Percentiles rank a stretch among this genome's conserved stretches.
Evolutionary conservation across 345 rosid genomes (phyloP).

Genomic region (Lepidium didymum): DNA sequence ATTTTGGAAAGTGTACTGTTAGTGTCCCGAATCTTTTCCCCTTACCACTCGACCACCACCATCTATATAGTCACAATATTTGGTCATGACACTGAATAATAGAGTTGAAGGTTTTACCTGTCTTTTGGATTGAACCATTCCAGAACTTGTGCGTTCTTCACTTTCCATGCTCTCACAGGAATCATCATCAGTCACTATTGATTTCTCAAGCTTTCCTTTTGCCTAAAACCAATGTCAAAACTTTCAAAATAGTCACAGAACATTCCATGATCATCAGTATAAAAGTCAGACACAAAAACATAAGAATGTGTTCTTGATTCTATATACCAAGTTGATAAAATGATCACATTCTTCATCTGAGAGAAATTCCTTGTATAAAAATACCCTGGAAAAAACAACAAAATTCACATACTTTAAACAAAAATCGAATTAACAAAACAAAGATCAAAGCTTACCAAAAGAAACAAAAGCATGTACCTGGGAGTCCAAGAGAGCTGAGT

Average conservation of each 20-base stretch:
- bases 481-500: conserved; percentile 85
- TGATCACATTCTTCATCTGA: conserved; percentile 78
- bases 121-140: conserved; percentile 67
- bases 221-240: conserved; percentile 42
- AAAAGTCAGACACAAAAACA: not conserved
- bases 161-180: conserved; percentile 64
- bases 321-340: conserved; percentile 55
- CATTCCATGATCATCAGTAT: not conserved
- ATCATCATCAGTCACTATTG: conserved; percentile 78
- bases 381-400: conserved; percentile 48
- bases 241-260: not conserved
- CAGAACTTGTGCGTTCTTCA: conserved; percentile 81
- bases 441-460: not conserved
- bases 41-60: no score
- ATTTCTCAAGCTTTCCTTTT: conserved; percentile 64
- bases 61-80: no score
- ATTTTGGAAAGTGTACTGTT: no score
- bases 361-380: conserved; percentile 62
- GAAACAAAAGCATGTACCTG: conserved; percentile 33
- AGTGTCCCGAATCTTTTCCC: no score
- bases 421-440: not conserved
- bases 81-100: no score
- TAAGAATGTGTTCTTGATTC: not conserved
- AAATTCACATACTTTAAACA: not conserved
- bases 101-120: conserved; percentile 39